These are phyloP conservation scores for Andalucia godoyi DNA, from an alignment of 78 protist species.

Conservation along the genomic window DNA sequence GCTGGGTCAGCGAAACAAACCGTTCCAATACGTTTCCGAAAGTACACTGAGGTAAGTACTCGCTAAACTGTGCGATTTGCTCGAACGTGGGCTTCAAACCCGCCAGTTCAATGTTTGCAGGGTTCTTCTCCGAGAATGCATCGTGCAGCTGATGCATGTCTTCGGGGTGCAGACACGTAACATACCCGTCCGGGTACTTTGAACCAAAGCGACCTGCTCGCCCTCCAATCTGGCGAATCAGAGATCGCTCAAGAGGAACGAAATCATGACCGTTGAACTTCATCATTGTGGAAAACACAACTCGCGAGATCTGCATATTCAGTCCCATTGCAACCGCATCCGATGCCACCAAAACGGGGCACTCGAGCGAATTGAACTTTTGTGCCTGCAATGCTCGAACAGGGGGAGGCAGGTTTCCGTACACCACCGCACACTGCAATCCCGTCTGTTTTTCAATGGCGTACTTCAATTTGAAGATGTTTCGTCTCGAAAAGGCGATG, in stretches of 20 bases:
- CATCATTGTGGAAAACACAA: slow-evolving; percentile 14
- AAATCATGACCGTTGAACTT: slow-evolving; percentile 52
- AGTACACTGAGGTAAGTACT: too few species aligned
- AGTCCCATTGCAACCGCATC: slow-evolving; percentile 81
- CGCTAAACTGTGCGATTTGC: too few species aligned
- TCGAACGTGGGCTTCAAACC: too few species aligned
- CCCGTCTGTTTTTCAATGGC: slow-evolving; percentile 20
- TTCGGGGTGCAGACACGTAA: neutral
- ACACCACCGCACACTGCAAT: slow-evolving; percentile 14
- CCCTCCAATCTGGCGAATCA: slow-evolving; percentile 66
- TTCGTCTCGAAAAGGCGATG: slow-evolving; percentile 38
- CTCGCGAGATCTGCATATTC: slow-evolving; percentile 54
- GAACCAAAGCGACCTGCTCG: slow-evolving; percentile 15
- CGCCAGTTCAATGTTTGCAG: too few species aligned
- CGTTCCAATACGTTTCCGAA: too few species aligned
- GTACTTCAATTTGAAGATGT: slow-evolving; percentile 18
- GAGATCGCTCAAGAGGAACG: neutral
- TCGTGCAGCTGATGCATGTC: neutral
- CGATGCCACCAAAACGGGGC: slow-evolving; percentile 46
- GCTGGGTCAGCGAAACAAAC: too few species aligned
- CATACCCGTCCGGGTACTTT: neutral
- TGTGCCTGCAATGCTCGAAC: slow-evolving; percentile 35
- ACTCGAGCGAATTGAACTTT: slow-evolving; percentile 34
- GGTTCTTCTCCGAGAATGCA: too few species aligned
- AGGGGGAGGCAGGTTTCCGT: slow-evolving; percentile 55